These are phyloP conservation scores for Xylariaceae sp. DNA, from an alignment of 2,329 filamentous ascomycete genomes.

Conservation along the genomic window DNA sequence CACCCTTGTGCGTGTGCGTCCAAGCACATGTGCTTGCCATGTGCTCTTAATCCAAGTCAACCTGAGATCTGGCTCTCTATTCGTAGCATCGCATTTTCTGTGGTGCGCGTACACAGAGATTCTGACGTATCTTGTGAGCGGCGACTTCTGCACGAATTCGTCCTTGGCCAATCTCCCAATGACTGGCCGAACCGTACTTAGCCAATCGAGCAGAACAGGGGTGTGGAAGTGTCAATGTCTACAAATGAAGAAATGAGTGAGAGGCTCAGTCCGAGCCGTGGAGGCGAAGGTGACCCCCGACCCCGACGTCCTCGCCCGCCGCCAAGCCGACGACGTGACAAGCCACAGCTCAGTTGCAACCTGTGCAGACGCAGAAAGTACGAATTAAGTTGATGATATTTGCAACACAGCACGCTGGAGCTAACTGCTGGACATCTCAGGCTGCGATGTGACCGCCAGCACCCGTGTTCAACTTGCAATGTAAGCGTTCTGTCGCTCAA, in stretches of 20 bases:
- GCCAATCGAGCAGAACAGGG: not conserved
- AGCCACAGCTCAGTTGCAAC: conserved; percentile 21
- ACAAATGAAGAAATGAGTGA: conserved; percentile 4
- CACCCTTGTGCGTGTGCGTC: not conserved
- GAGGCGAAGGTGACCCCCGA: not conserved
- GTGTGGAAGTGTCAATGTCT: conserved; percentile 5
- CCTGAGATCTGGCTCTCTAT: too few relatives aligned
- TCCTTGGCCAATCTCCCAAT: too few relatives aligned
- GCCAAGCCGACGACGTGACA: conserved; percentile 21
- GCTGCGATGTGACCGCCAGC: conserved; percentile 19
- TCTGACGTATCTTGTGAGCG: too few relatives aligned
- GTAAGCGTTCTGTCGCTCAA: conserved; percentile 3
- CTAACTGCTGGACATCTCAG: conserved; percentile 3
- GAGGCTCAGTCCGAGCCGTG: not conserved
- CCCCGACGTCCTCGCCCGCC: conserved; percentile 17
- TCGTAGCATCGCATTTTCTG: too few relatives aligned
- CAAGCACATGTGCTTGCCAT: not conserved
- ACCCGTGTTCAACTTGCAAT: conserved; percentile 19
- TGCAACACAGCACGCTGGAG: conserved; percentile 17
- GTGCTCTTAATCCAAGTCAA: conserved; percentile 2
- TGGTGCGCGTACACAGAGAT: too few relatives aligned
- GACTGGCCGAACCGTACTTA: too few relatives aligned
- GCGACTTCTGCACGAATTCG: too few relatives aligned
- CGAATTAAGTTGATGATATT: not conserved
- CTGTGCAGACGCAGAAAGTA: conserved; percentile 21